Conservation (phyloP, 1,284 basidiomycete genomes). For the Ceratobasidium sp. region DNA sequence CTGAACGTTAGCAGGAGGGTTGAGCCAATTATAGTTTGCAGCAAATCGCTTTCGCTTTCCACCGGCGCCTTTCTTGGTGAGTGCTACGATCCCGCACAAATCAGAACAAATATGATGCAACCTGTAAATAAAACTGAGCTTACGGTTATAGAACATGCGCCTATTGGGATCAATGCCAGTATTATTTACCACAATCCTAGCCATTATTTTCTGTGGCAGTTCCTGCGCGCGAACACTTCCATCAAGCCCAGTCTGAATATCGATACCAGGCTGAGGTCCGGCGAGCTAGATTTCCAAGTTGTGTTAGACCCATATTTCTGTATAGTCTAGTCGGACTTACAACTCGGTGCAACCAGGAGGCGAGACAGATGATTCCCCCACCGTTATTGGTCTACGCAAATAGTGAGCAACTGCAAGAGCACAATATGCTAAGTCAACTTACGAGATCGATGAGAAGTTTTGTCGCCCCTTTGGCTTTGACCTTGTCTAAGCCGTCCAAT, state of each 20-base stretch:
- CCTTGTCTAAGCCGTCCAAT: constrained; percentile 63
- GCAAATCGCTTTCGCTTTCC: constrained; percentile 33
- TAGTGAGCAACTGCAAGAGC: not conserved
- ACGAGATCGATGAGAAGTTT: constrained; percentile 72
- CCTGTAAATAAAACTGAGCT: not conserved
- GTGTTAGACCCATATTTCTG: no score
- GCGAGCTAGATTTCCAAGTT: constrained; percentile 17
- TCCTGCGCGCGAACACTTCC: constrained; percentile 42
- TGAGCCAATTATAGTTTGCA: constrained; percentile 43
- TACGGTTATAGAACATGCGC: constrained; percentile 43
- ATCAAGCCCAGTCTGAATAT: constrained; percentile 38
- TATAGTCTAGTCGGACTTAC: not conserved
- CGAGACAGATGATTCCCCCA: constrained; percentile 59
- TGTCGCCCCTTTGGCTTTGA: constrained; percentile 67
- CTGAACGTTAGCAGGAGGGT: constrained; percentile 13
- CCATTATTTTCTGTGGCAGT: constrained; percentile 33
- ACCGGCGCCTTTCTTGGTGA: constrained; percentile 7
- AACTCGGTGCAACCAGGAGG: constrained; percentile 42
- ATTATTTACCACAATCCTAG: constrained; percentile 43
- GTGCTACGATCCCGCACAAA: no score
- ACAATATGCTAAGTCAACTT: constrained; percentile 49
- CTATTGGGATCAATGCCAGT: constrained; percentile 34
- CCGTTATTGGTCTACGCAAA: constrained; percentile 68
- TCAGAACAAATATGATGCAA: not conserved
- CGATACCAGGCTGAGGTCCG: constrained; percentile 37